Base-by-base conservation (phyloP, 768 basidiomycete genomes). In the Cubamyces sp. region DNA sequence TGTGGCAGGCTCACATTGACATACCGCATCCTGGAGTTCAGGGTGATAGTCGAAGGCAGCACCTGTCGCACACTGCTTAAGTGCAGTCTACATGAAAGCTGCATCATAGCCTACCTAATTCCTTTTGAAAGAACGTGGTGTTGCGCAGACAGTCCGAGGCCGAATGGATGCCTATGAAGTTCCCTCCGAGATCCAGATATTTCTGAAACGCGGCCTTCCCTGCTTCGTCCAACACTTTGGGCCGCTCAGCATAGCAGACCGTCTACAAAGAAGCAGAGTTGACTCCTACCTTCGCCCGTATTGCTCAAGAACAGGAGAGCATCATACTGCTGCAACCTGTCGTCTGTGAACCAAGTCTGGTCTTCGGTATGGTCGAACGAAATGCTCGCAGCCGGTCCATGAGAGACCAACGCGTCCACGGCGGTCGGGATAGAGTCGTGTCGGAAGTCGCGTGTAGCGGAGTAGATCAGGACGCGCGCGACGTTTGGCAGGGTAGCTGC, bases 401-500 rank as follows among this genome's bases (percentile, higher is more conserved):
- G 54, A 15, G 59, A 19, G 16, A 64, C 58, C 42, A 83, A 68
- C 8, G 78, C 77, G 47, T 77, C 67, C 28, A 81, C 77, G 1
- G 82, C 80, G n/a, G 77, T 78, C 0, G 81, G 81, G 51, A 84
- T 83, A 3, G 78, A 78, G 63, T 82, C 81, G 69, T 84, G 82
- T 26, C 81, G 70, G 69, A 75, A 83, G 39, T 78, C 81, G 15
- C 71, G 71, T 5, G 77, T 80, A 6, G 75, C 74, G 12, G 79
- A 79, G 64, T 76, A 79, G 41, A 74, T 70, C 45, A 74, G 64
- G 21, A 66, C 54, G 37, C 66, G 64, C 21, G 66, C 66, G 28
- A 52, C 49, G 51, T 37, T 64, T 2, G 42, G 26, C 26, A 60
- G 63, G 12, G 42, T 49, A 15, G 40, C 25, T 0, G 28, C 21